Base-by-base conservation (phyloP, 208 protist genomes). In the Wallacemonas sp. region DNA sequence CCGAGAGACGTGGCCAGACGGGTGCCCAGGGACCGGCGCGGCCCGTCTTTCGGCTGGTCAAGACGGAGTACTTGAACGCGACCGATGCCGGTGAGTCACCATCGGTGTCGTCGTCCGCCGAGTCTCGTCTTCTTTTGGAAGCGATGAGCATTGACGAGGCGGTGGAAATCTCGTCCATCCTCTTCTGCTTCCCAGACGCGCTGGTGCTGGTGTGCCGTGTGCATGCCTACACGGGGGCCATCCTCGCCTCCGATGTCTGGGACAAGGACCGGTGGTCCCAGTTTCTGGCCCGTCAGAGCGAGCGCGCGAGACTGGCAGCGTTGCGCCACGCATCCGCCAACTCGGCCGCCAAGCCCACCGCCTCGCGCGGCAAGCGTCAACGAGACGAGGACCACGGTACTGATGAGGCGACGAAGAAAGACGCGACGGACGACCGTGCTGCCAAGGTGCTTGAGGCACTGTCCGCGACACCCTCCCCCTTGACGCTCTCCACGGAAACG, bases 41-140 rank as follows among this genome's bases (percentile, higher is more conserved):
- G 16, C 82, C 72, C 20, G 67, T 82, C n/a, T 88, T 88, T 44
- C 41, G 67, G 16, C 62, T 91, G 77, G 78, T 87, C 18, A 94
- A 94, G 72, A 76, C 91, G 65, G 80, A 94, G 65, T 89, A 91
- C 73, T 73, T 89, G 23, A 81, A 82, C 48, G 67, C 20, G 16
- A 66, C 74, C 25, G 66, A 70, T 66, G 12, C 41, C 23, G 10
- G 12, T 55, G 28, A 48, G 7, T 23, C 42, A 22, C 25, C 25
- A 16, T 14, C 32, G 44, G 46, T 23, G 20, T 3, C 46, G 12
- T 22, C 41, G n/a, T 18, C 22, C 16, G 3, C 28, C 67, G 23
- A 49, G 70, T 36, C 45, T 71, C 33, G 63, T 67, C 61, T 52
- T 89, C n/a, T n/a, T 62, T 54, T 76, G 22, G 84, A 91, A 59